Evolutionary conservation across 78 protist species (phyloP).

Genomic region (Emiliania huxleyi): DNA sequence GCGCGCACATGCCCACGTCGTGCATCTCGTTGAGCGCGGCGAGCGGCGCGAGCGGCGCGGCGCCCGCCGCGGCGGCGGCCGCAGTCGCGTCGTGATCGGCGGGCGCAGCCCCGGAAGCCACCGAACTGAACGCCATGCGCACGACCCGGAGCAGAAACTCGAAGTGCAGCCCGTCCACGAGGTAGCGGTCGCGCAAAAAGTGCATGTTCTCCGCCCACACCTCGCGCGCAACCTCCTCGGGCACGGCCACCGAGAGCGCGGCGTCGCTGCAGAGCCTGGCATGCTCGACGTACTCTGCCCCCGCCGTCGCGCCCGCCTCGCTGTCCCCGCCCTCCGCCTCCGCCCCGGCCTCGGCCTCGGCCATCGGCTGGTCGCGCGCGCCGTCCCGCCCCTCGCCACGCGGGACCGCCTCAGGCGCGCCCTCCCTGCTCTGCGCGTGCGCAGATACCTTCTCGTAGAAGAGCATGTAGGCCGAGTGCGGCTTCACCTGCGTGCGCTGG

Average conservation of each 20-base stretch:
- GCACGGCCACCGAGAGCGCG: neutral
- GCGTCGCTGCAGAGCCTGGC: neutral
- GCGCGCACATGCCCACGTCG: neutral
- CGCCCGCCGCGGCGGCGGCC: neutral
- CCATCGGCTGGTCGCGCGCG: neutral
- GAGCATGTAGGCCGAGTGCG: slow-evolving; percentile 85
- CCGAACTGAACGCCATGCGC: neutral
- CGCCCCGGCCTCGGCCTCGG: neutral
- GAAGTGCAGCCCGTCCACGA: slow-evolving; percentile 68
- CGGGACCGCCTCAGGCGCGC: neutral
- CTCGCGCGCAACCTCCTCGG: slow-evolving; percentile 29
- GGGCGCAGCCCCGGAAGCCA: neutral
- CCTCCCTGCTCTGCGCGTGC: too few species aligned
- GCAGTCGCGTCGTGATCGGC: neutral
- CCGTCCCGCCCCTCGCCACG: too few species aligned
- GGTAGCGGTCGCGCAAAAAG: slow-evolving; percentile 64
- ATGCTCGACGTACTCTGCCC: neutral
- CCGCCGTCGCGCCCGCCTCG: neutral
- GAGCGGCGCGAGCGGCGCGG: too few species aligned
- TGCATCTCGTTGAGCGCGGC: neutral
- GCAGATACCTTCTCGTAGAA: slow-evolving; percentile 64
- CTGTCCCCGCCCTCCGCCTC: neutral
- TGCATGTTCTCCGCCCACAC: slow-evolving; percentile 74
- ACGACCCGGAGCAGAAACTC: neutral
- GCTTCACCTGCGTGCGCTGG: neutral